phyloP scores from a whole-genome alignment of 805 yeast species.

The Lipomyces mesembrius region DNA sequence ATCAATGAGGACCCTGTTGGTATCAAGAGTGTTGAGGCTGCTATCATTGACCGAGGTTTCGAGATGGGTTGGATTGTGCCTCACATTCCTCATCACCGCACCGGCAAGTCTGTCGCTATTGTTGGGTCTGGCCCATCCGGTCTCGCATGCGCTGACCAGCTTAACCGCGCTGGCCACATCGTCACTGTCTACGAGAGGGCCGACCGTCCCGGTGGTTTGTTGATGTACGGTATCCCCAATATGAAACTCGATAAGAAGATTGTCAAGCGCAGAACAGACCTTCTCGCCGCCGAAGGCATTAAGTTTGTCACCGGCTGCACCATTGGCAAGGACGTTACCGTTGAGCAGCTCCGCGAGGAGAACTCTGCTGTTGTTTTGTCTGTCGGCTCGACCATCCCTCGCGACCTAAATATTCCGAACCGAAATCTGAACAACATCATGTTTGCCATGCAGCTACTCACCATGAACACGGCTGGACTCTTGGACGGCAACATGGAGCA shows the following conservation, averaged over 20 bases:
- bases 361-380: conserved; percentile 89
- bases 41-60: conserved; percentile 94
- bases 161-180: conserved; percentile 91
- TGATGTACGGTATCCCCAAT: conserved; percentile 99
- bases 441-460: conserved; percentile 91
- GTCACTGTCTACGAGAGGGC: conserved; percentile 93
- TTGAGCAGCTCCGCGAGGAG: conserved; percentile 64
- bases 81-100: conserved; percentile 73
- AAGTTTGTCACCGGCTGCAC: conserved; percentile 75
- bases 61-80: conserved; percentile 97
- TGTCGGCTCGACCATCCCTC: conserved; percentile 94
- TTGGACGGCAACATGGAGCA: conserved; percentile 73
- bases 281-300: conserved; percentile 88
- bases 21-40: conserved; percentile 92
- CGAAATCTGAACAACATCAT: conserved; percentile 87
- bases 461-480: conserved; percentile 86
- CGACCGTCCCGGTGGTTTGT: conserved; percentile 93
- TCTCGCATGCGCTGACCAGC: conserved; percentile 94
- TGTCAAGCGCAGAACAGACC: conserved; percentile 90
- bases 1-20: conserved; percentile 95
- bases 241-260: conserved; percentile 95
- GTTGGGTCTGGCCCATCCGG: conserved; percentile 99
- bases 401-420: conserved; percentile 93
- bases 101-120: conserved; percentile 83
- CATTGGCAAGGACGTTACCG: conserved; percentile 72